A percentile compares a stretch with the other conserved stretches of the same genome.
phyloP scores from a whole-genome alignment of 1,284 basidiomycete genomes.

The Papiliotrema laurentii region DNA sequence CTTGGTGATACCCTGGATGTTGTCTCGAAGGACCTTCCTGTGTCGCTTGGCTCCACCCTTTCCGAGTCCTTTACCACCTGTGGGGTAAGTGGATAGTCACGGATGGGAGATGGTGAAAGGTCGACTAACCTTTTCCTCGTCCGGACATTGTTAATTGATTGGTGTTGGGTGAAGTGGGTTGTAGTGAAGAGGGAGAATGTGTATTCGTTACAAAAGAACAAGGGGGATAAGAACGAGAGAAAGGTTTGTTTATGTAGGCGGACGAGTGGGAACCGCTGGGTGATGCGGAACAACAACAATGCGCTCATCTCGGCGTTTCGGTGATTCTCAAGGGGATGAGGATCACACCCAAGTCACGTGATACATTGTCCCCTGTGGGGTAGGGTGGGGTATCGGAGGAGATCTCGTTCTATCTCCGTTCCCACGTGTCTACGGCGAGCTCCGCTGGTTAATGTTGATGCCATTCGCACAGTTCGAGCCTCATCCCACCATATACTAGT shows the following conservation, averaged over 20 bases:
- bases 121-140: background rate
- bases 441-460: too few species aligned
- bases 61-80: conserved; percentile 72
- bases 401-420: too few species aligned
- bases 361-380: background rate
- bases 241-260: background rate
- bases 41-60: conserved; percentile 87
- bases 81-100: conserved; percentile 26
- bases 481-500: too few species aligned
- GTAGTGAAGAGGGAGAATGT: conserved; percentile 70
- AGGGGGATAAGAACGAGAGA: background rate
- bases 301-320: background rate
- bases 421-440: too few species aligned
- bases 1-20: conserved; percentile 82
- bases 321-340: background rate
- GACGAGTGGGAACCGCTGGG: background rate
- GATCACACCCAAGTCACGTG: background rate
- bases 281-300: background rate
- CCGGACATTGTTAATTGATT: background rate
- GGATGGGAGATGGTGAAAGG: background rate
- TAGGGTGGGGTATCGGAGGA: too few species aligned
- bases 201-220: conserved; percentile 64
- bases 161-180: conserved; percentile 54
- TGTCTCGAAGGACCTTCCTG: conserved; percentile 75
- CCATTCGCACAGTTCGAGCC: too few species aligned